These are phyloP conservation scores for Polygonum maritimum DNA, from an alignment of 148 eudicot species.

Conservation along the genomic window DNA sequence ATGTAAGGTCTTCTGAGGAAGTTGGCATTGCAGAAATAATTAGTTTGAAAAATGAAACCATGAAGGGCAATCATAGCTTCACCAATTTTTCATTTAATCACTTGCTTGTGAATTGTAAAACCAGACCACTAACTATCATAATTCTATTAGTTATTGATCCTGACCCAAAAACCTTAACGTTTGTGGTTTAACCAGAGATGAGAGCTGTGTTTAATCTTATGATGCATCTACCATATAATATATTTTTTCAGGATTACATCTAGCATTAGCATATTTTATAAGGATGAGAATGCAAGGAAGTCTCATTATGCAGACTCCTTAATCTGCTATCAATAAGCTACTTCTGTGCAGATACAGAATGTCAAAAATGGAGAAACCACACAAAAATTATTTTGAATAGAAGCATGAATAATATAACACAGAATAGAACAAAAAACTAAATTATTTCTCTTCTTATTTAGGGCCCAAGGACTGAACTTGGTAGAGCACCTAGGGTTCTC, in stretches of 20 bases:
- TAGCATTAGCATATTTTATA: background rate
- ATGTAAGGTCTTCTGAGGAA: conserved; percentile 11
- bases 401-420: background rate
- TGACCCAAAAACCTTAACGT: background rate
- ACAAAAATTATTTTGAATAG: background rate
- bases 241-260: background rate
- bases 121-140: background rate
- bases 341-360: background rate
- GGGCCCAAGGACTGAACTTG: background rate
- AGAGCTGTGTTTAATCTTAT: background rate
- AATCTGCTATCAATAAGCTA: background rate
- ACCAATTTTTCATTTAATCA: background rate
- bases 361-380: background rate
- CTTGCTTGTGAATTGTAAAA: background rate
- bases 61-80: background rate
- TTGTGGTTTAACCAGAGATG: background rate
- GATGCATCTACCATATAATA: background rate
- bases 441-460: background rate
- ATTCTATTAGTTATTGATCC: background rate
- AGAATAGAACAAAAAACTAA: background rate
- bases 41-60: background rate
- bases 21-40: background rate
- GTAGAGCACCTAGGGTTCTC: background rate
- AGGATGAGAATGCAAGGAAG: background rate
- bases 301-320: background rate